phyloP scores from a whole-genome alignment of 768 basidiomycete genomes.

The Leccinum fibrillosum region DNA sequence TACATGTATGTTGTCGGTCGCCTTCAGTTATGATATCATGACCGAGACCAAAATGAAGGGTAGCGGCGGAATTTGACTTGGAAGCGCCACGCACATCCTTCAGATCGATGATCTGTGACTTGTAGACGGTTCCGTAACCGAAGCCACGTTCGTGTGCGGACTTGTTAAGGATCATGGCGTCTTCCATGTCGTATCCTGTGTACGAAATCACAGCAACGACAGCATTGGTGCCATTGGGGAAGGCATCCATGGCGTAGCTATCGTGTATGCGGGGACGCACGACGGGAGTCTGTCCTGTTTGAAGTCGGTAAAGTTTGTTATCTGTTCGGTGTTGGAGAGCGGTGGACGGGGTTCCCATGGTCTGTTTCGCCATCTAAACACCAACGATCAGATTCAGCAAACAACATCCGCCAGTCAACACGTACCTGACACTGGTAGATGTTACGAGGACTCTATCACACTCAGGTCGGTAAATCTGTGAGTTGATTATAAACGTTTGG shows the following conservation, averaged over 20 bases:
- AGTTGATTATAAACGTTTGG: not conserved
- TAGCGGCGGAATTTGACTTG: conserved; percentile 53
- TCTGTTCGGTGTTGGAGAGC: conserved; percentile 90
- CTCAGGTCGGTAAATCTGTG: not conserved
- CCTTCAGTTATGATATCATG: conserved; percentile 62
- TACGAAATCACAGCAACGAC: conserved; percentile 99
- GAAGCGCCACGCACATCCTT: conserved; percentile 71
- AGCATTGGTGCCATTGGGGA: conserved; percentile 98
- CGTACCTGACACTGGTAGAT: conserved; percentile 90
- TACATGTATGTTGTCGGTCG: conserved; percentile 39
- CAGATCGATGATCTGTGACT: conserved; percentile 88
- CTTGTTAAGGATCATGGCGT: conserved; percentile 99
- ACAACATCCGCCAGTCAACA: not conserved
- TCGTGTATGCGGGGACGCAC: conserved; percentile 91
- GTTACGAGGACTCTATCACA: conserved; percentile 73
- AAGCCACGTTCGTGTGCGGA: conserved; percentile 98
- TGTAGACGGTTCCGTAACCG: conserved; percentile 95
- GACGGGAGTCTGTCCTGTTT: conserved; percentile 91
- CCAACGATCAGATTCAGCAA: conserved; percentile 4
- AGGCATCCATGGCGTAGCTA: conserved; percentile 96
- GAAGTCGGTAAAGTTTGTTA: conserved; percentile 96
- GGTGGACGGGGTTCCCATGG: conserved; percentile 97
- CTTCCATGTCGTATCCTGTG: conserved; percentile 99
- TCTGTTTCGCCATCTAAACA: conserved; percentile 98
- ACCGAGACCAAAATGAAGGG: conserved; percentile 89